Evolutionary conservation across 1,284 basidiomycete species (phyloP), one percentile per base, ranked within the genome.

Genomic region (Irpex sp.): DNA sequence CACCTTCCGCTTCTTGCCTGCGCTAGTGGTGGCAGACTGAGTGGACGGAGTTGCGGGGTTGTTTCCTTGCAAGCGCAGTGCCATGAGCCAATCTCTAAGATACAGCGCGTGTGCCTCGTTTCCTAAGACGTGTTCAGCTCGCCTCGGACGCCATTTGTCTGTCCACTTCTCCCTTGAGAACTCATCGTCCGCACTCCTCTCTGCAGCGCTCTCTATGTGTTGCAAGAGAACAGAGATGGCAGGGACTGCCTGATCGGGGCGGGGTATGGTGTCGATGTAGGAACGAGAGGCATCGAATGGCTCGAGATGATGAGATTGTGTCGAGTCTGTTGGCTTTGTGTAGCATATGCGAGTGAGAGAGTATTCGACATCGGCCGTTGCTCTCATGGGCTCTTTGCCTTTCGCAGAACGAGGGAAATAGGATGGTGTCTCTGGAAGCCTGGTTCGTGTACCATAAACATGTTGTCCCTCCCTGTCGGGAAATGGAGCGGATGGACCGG

Each of bases 11-110:
- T 66, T 59, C 13, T 64, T 59, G 17, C 58, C 64, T 57, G 35
- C 58, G 47, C 61, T 53, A 35, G 53, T 53, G 43, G 35, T 19
- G 51, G 60, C 63, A 35, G 61, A 56, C 33, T n/a, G 39, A 51
- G 50, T n/a, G 9, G 50, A 51, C 26, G 13, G 50, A 51, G 56
- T 47, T n/a, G n/a, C n/a, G n/a, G n/a, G 33, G 65, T 33, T 21
- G 55, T 81, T 80, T 11, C 85, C 76, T 17, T 86, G 84, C 4
- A 97, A 74, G 61, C 86, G 85, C 7, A 91, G 79, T 15, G 89
- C 86, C 33, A 76, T 75, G 58, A 97, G 81, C 95, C 95, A 98
- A 61, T 92, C 87, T 39, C 89, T 85, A 49, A 97, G 81, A 75
- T 92, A 94, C 15, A 80, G 71, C 0, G 94, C 88, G 62, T 87